Evolutionary conservation across 208 protist genomes (phyloP).

Genomic region (Leishmania aethiopica): DNA sequence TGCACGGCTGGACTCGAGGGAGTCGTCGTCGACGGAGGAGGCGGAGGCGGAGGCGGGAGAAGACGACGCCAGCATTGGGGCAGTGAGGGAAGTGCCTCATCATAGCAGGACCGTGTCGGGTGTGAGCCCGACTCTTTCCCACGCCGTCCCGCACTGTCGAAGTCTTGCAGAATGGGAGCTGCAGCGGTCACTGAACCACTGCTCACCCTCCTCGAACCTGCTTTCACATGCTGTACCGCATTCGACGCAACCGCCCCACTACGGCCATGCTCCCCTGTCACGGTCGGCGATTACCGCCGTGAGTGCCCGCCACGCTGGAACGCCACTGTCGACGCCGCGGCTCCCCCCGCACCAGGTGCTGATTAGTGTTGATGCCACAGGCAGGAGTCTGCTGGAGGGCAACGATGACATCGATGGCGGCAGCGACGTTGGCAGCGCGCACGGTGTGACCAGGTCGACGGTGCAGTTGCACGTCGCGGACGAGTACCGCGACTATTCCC

Average conservation of each 20-base stretch:
- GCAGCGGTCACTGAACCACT: not conserved
- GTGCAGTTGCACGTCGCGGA: constrained; percentile 21
- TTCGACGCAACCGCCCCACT: not conserved
- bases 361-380: not conserved
- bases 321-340: not conserved
- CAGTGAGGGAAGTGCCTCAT: no score
- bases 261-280: not conserved
- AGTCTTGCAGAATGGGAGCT: not conserved
- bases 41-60: not conserved
- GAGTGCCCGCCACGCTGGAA: not conserved
- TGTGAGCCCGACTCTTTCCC: not conserved
- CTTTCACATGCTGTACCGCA: not conserved
- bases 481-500: constrained; percentile 34
- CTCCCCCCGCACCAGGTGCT: no score
- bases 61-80: not conserved
- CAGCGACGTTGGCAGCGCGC: not conserved
- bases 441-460: not conserved
- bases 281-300: not conserved
- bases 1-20: constrained; percentile 22
- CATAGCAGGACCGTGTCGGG: not conserved
- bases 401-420: constrained; percentile 26
- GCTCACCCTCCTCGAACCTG: not conserved
- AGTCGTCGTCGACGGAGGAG: constrained; percentile 2
- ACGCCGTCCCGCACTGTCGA: not conserved
- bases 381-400: constrained; percentile 17